Base-by-base conservation (phyloP, 148 eudicot species). In the Polygonum maritimum region DNA sequence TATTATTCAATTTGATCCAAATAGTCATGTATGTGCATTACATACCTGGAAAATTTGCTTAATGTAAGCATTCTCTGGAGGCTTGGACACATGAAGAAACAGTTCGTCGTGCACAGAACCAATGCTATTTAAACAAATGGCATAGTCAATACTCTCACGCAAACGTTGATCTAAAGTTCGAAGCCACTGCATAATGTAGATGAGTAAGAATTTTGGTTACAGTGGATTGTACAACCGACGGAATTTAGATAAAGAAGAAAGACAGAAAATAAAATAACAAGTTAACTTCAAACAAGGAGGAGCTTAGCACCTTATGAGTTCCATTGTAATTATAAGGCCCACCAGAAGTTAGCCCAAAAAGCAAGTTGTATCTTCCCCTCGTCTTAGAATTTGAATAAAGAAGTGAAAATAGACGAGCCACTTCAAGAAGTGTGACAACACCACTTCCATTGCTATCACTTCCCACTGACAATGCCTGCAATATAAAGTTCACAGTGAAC, bases 381-480 rank as follows among this genome's bases (percentile, higher is more conserved):
- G 98, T 96, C 82, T 84, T 92, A 57, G 99, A 97, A 79, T 89
- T 91, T 74, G 99, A 92, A 86, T 96, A 96, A 69, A 96, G 77
- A 76, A 79, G 73, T 67, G 99, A 96, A 82, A 92, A 96, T 60
- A 96, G 78, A 58, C 99, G 83, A 78, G 98, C 99, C 63, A 92
- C 86, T 86, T 96, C 99, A 77, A 96, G 86, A 72, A 96, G 95
- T 48, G 89, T 90, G 78, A 85, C 99, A 80, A 92, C 89, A 55
- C 99, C 99, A 85, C 98, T 96, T 80, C 98, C 99, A 76, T 88
- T 96, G 90, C 99, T 92, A 80, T 96, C 99, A 81, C 93, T 95
- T 69, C 99, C 99, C 79, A 88, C 90, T 67, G 99, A 96, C 67
- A 96, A 80, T 45, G 89, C 95, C 99, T 95, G 79, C 72, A 71